These are phyloP conservation scores for Phragmites australis DNA, from an alignment of 176 grass and related monocot genomes.

Conservation along the genomic window DNA sequence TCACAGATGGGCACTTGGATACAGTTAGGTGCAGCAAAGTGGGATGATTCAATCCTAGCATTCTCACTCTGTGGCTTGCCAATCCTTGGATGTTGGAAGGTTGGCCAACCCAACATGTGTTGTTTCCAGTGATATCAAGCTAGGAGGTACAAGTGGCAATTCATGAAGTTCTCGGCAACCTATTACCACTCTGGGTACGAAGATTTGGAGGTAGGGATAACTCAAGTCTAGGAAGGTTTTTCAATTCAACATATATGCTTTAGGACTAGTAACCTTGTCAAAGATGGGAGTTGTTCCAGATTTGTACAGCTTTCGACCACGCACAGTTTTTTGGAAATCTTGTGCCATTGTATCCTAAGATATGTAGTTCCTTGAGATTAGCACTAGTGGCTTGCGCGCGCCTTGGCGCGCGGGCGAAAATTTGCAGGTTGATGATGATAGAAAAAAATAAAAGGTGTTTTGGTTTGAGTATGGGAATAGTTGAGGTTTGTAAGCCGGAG, in stretches of 20 bases:
- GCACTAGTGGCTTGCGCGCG: too few relatives aligned
- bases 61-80: not conserved
- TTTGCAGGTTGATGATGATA: too few relatives aligned
- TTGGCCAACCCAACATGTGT: not conserved
- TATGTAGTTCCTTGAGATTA: not conserved
- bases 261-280: not conserved
- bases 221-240: not conserved
- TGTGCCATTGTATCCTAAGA: not conserved
- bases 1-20: too few relatives aligned
- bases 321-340: not conserved
- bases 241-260: not conserved
- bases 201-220: not conserved
- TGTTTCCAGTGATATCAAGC: not conserved
- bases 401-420: too few relatives aligned
- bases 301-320: not conserved
- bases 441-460: too few relatives aligned
- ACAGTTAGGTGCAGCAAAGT: too few relatives aligned
- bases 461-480: too few relatives aligned
- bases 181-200: not conserved
- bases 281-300: not conserved
- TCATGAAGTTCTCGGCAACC: not conserved
- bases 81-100: constrained; percentile 22
- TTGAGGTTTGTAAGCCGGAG: too few relatives aligned
- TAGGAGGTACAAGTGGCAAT: constrained; percentile 25
- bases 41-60: not conserved